Evolutionary conservation across 768 basidiomycete genomes (phyloP).

Genomic region (Agrocybe pediades): DNA sequence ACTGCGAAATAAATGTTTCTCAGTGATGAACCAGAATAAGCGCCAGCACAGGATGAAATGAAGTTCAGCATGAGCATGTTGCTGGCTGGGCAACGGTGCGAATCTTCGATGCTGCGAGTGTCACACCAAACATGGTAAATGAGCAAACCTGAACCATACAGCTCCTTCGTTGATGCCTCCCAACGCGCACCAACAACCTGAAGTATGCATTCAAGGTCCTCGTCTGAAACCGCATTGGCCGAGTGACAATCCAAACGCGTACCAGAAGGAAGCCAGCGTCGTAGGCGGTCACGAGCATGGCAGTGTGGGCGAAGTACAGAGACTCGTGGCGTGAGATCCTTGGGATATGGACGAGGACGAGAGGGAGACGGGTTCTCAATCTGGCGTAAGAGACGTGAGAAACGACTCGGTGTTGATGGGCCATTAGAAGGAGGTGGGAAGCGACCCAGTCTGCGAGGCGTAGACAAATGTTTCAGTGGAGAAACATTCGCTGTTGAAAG

Average conservation of each 20-base stretch:
- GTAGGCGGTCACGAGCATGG: not conserved
- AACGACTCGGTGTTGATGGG: no score
- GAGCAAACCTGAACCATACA: slow-evolving; percentile 3
- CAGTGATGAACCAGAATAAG: slow-evolving; percentile 27
- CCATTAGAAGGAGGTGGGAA: no score
- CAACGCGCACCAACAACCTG: slow-evolving; percentile 18
- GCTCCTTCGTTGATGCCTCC: slow-evolving; percentile 4
- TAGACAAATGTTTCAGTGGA: not conserved
- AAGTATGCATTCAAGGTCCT: slow-evolving; percentile 15
- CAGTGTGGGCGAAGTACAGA: not conserved
- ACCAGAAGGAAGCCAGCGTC: not conserved
- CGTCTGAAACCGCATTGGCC: not conserved
- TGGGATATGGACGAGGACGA: no score
- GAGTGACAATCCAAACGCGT: not conserved
- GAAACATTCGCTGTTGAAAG: not conserved
- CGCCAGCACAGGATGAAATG: slow-evolving; percentile 21
- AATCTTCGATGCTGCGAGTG: slow-evolving; percentile 23
- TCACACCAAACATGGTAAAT: slow-evolving; percentile 10
- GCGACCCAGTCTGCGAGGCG: not conserved
- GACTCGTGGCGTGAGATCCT: not conserved
- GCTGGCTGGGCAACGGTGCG: slow-evolving; percentile 20
- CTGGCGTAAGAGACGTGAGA: no score
- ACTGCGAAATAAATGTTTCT: slow-evolving; percentile 31
- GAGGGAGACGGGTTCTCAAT: no score
- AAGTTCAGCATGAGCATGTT: slow-evolving; percentile 22